Percentiles rank a stretch among this genome's conserved stretches.
phyloP scores from a whole-genome alignment of 2,329 filamentous ascomycete genomes.

The Aspergillus neotritici region DNA sequence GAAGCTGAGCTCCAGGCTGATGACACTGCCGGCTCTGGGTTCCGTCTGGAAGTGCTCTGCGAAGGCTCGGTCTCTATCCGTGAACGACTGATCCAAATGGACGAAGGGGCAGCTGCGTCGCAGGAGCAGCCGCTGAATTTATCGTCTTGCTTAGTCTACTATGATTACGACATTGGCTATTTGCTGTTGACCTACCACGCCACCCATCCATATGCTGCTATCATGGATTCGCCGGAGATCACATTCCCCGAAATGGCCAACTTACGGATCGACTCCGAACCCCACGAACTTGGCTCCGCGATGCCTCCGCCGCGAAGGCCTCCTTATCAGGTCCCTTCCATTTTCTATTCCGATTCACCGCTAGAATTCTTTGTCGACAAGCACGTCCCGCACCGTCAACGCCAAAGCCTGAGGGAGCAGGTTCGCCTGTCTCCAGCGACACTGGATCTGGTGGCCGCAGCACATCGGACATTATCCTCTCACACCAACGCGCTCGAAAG shows the following conservation, averaged over 20 bases:
- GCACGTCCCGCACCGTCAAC: constrained; percentile 39
- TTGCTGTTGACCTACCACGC: constrained; percentile 49
- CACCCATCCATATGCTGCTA: constrained; percentile 46
- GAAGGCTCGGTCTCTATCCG: constrained; percentile 47
- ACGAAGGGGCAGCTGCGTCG: constrained; percentile 21
- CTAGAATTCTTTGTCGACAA: constrained; percentile 40
- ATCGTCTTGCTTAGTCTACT: constrained; percentile 48
- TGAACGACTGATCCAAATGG: constrained; percentile 43
- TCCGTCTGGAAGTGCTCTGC: constrained; percentile 53
- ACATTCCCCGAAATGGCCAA: constrained; percentile 25
- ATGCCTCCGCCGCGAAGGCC: constrained; percentile 32
- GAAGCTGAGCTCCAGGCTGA: constrained; percentile 52
- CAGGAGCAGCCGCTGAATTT: constrained; percentile 30
- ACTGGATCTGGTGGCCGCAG: constrained; percentile 43
- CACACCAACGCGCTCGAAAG: constrained; percentile 43
- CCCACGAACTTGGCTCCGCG: constrained; percentile 17
- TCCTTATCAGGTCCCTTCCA: constrained; percentile 39
- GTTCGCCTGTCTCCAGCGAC: constrained; percentile 45
- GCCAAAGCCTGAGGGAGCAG: constrained; percentile 39
- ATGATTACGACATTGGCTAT: constrained; percentile 54
- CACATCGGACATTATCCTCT: constrained; percentile 43
- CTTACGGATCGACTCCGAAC: constrained; percentile 21
- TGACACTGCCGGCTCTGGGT: constrained; percentile 48
- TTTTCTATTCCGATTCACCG: constrained; percentile 36
- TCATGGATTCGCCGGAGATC: constrained; percentile 46